Conservation (phyloP, 2,329 filamentous ascomycete species). For the Fusarium ambrosium region DNA sequence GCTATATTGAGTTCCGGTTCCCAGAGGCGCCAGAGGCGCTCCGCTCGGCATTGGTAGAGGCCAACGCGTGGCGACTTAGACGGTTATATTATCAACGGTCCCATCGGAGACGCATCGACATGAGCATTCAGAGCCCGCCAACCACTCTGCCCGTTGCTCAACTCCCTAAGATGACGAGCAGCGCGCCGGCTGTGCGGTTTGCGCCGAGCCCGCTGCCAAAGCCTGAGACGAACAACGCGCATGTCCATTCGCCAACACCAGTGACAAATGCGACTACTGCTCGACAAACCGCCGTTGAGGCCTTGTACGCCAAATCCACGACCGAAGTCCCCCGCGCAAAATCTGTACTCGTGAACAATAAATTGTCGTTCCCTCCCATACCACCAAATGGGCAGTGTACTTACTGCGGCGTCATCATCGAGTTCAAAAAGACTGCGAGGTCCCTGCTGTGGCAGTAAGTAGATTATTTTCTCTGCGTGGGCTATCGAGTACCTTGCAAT, state of each 20-base stretch:
- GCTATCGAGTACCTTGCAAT: too few relatives aligned
- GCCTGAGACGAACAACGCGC: neutral
- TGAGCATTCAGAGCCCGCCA: neutral
- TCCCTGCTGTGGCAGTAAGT: neutral
- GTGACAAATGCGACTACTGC: neutral
- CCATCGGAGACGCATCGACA: neutral
- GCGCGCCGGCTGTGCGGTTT: neutral
- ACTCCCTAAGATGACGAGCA: neutral
- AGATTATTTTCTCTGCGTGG: neutral
- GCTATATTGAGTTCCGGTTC: neutral
- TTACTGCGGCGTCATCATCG: neutral
- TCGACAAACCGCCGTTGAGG: neutral
- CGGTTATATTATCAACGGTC: neutral
- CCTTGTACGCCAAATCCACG: neutral
- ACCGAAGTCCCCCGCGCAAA: neutral
- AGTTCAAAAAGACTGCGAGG: neutral
- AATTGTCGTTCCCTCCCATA: neutral
- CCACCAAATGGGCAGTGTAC: neutral
- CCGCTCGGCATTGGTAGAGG: neutral
- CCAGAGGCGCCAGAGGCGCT: neutral
- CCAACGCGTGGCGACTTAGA: neutral
- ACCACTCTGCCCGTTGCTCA: neutral
- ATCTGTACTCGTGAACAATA: neutral
- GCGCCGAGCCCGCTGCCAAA: neutral
- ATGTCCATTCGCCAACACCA: neutral